A percentile compares a stretch with the other conserved stretches of the same genome.
phyloP scores from a whole-genome alignment of 257 asterid genomes.

The Solanum acaule region DNA sequence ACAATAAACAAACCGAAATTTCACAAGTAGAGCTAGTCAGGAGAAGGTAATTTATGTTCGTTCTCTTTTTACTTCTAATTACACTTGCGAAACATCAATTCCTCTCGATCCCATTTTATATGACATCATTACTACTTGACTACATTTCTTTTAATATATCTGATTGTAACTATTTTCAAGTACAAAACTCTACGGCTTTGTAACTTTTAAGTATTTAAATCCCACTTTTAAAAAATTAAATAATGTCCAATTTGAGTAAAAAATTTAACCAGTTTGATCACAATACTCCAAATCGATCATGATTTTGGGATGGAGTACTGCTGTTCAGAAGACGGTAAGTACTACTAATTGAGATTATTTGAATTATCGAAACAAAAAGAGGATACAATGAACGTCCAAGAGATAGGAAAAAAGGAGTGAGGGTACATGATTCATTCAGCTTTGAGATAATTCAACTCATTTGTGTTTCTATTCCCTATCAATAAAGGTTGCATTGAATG shows the following conservation, averaged over 20 bases:
- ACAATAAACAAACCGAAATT: no score
- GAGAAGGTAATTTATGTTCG: background rate
- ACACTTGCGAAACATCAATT: background rate
- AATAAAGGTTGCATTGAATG: no score
- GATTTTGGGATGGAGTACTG: background rate
- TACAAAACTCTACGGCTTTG: background rate
- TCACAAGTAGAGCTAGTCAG: no score
- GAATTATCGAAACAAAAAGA: background rate
- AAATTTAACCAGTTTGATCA: background rate
- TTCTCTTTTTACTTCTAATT: background rate
- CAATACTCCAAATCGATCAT: background rate
- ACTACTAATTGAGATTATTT: background rate
- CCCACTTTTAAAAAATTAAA: background rate
- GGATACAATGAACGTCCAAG: background rate
- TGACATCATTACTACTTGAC: background rate
- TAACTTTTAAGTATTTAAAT: background rate
- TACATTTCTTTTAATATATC: background rate
- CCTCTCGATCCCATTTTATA: background rate
- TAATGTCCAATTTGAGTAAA: background rate
- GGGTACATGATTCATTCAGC: conserved; percentile 68
- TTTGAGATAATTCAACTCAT: no score
- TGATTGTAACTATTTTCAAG: no score
- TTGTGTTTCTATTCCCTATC: no score
- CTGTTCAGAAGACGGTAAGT: background rate
- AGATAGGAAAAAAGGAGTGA: background rate